phyloP scores from a whole-genome alignment of 495 filamentous ascomycete genomes.

The Neurospora sp. region DNA sequence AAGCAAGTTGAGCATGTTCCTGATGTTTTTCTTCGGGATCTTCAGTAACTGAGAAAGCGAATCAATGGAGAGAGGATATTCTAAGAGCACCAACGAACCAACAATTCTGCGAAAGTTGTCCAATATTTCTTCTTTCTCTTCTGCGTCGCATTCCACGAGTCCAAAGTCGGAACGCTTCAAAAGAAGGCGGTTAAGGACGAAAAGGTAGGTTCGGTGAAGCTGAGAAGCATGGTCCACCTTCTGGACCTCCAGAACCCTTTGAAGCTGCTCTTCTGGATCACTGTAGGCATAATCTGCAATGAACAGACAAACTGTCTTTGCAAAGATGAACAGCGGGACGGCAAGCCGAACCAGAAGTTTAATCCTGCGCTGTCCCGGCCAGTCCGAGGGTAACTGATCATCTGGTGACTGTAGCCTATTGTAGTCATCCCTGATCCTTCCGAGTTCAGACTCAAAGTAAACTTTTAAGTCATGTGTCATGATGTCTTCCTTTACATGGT shows the following conservation, averaged over 20 bases:
- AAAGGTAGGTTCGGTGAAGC: constrained; percentile 25
- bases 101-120: constrained; percentile 9
- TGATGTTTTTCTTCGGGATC: constrained; percentile 5
- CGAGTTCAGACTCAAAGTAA: constrained; percentile 19
- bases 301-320: constrained; percentile 33
- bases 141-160: neutral
- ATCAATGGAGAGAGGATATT: constrained; percentile 4
- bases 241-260: constrained; percentile 18
- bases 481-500: constrained; percentile 18
- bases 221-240: constrained; percentile 14
- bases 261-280: constrained; percentile 15
- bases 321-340: constrained; percentile 36
- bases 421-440: constrained; percentile 11
- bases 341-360: constrained; percentile 25
- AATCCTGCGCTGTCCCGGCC: constrained; percentile 29
- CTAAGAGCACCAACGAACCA: constrained; percentile 22
- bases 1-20: constrained; percentile 13
- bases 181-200: constrained; percentile 19
- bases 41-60: constrained; percentile 6
- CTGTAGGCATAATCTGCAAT: constrained; percentile 13
- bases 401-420: constrained; percentile 6
- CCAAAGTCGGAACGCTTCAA: constrained; percentile 1
- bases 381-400: constrained; percentile 15
- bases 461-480: constrained; percentile 27
- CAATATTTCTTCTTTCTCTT: neutral